Percentiles rank a stretch among this genome's conserved stretches.
phyloP scores from a whole-genome alignment of 768 basidiomycete species.

The Auriculariales sp. region DNA sequence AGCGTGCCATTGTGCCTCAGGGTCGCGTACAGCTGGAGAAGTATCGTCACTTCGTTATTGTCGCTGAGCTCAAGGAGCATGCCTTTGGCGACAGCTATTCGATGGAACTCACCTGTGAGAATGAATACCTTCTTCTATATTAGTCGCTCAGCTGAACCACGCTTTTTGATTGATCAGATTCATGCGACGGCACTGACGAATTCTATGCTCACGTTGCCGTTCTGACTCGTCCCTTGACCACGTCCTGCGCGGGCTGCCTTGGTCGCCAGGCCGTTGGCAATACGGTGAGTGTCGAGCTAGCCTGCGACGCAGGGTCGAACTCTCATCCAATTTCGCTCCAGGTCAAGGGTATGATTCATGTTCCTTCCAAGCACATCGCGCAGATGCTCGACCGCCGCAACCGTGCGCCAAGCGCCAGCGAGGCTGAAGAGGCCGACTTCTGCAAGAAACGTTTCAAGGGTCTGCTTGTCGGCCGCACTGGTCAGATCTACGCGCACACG shows the following conservation, averaged over 20 bases:
- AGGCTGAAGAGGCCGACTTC: not conserved
- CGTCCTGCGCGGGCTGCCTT: not conserved
- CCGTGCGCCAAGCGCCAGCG: not conserved
- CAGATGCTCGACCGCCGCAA: not conserved
- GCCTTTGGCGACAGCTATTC: constrained; percentile 13
- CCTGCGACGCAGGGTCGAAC: no score
- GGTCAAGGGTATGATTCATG: not conserved
- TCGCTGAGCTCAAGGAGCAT: constrained; percentile 14
- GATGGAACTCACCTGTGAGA: constrained; percentile 11
- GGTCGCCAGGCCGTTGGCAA: not conserved
- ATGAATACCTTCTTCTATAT: no score
- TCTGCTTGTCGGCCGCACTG: not conserved
- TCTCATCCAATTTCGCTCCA: no score
- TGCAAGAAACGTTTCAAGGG: not conserved
- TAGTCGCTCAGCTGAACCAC: no score
- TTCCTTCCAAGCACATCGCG: not conserved
- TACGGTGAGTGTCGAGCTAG: no score
- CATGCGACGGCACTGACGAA: not conserved
- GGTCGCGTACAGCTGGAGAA: constrained; percentile 10
- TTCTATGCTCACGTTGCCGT: not conserved
- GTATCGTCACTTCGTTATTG: constrained; percentile 15
- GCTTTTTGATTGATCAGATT: no score
- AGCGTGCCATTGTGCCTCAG: constrained; percentile 9
- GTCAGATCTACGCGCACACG: not conserved
- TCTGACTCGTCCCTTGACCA: not conserved